Conservation (phyloP, 352 stramenopile genomes). For the Globisporangium nagaii region DNA sequence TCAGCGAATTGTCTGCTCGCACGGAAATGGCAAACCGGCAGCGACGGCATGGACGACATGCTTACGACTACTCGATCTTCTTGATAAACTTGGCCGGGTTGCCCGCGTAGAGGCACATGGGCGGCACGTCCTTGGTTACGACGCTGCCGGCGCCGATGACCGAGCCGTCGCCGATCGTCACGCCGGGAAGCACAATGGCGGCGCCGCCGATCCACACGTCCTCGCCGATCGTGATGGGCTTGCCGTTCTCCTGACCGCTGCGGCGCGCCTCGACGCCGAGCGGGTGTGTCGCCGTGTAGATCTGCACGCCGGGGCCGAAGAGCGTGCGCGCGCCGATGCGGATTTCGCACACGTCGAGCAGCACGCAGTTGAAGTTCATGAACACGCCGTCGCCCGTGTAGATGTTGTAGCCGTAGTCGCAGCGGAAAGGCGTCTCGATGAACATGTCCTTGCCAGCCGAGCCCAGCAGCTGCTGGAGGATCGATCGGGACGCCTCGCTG, state of each 20-base stretch:
- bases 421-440: constrained; percentile 84
- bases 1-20: no score
- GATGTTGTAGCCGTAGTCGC: constrained; percentile 88
- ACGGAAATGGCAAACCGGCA: background rate
- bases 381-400: constrained; percentile 64
- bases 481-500: constrained; percentile 15
- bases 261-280: constrained; percentile 38
- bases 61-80: constrained; percentile 27
- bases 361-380: constrained; percentile 87
- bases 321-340: constrained; percentile 71
- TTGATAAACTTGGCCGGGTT: constrained; percentile 79
- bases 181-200: constrained; percentile 56
- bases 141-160: constrained; percentile 76
- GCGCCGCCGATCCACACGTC: constrained; percentile 83
- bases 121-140: constrained; percentile 71
- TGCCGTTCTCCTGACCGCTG: constrained; percentile 47
- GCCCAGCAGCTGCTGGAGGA: constrained; percentile 39
- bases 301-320: constrained; percentile 67
- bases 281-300: constrained; percentile 81
- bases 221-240: constrained; percentile 70
- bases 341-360: constrained; percentile 80
- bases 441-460: constrained; percentile 31
- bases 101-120: constrained; percentile 54
- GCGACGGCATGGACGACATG: no score
- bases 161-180: constrained; percentile 53